Evolutionary conservation across 345 rosid genomes (phyloP).

Genomic region (Populus pruinosa): DNA sequence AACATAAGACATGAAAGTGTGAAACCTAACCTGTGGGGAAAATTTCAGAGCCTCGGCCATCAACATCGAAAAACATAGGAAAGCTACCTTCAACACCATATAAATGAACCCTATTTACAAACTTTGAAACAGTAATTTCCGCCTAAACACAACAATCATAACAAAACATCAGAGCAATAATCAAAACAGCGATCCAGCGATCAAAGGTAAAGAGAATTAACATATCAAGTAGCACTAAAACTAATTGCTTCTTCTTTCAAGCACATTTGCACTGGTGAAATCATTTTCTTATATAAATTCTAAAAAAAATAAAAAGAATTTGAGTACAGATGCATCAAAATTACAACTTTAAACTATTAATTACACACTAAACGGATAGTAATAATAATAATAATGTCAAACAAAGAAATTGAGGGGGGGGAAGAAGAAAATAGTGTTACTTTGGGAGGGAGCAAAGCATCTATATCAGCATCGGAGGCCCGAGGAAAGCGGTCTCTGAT

Average conservation of each 20-base stretch:
- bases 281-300: background rate
- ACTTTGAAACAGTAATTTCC: conserved; percentile 75
- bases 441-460: conserved; percentile 77
- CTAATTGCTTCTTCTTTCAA: background rate
- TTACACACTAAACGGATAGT: background rate
- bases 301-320: background rate
- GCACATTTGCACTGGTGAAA: background rate
- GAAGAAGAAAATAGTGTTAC: conserved; percentile 23
- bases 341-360: background rate
- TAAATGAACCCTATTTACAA: conserved; percentile 74
- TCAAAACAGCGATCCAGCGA: background rate
- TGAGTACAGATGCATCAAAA: too few relatives aligned
- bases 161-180: background rate
- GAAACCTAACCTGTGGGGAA: conserved; percentile 69
- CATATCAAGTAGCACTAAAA: too few relatives aligned
- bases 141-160: conserved; percentile 39
- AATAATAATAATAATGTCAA: too few relatives aligned
- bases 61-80: conserved; percentile 83
- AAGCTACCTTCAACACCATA: conserved; percentile 75
- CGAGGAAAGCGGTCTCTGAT: conserved; percentile 60
- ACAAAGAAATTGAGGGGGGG: background rate
- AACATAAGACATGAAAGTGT: background rate
- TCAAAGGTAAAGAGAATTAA: too few relatives aligned
- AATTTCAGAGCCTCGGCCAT: conserved; percentile 84
- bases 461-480: conserved; percentile 69